Conservation (phyloP, 768 basidiomycete species). For the Tephrocybe rancida region DNA sequence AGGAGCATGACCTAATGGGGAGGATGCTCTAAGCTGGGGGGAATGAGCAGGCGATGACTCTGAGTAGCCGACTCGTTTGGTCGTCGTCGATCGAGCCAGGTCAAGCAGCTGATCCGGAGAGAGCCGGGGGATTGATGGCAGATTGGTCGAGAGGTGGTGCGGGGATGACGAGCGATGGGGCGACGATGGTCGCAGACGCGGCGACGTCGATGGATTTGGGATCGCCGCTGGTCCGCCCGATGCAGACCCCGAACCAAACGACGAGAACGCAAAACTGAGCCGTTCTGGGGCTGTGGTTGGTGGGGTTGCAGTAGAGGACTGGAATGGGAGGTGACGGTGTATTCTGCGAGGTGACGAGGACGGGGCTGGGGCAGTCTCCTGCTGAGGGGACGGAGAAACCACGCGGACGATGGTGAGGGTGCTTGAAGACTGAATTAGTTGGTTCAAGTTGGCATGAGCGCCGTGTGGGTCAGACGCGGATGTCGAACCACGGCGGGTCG, state of each 20-base stretch:
- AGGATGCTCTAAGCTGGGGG: constrained; percentile 20
- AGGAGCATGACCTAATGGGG: constrained; percentile 16
- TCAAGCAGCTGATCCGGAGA: constrained; percentile 77
- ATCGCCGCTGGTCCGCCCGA: constrained; percentile 23
- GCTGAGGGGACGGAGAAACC: constrained; percentile 28
- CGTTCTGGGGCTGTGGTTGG: constrained; percentile 24
- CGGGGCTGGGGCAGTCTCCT: constrained; percentile 25
- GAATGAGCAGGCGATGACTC: constrained; percentile 17
- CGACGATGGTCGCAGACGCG: constrained; percentile 53
- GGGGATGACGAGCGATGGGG: constrained; percentile 41
- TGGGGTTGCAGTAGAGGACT: constrained; percentile 24
- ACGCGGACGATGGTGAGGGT: constrained; percentile 79
- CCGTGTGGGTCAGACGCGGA: constrained; percentile 73
- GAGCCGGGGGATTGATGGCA: constrained; percentile 46
- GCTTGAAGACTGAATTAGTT: constrained; percentile 60
- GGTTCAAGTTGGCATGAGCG: constrained; percentile 51
- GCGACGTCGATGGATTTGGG: constrained; percentile 40
- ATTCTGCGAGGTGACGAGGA: constrained; percentile 22
- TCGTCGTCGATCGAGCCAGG: constrained; percentile 64
- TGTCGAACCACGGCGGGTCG: constrained; percentile 65
- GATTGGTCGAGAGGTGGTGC: constrained; percentile 32
- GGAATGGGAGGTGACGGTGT: constrained; percentile 18
- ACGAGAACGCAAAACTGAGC: constrained; percentile 61
- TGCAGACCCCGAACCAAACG: constrained; percentile 43
- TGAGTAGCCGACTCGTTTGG: constrained; percentile 30